phyloP scores from a whole-genome alignment of 2,329 filamentous ascomycete genomes.

The Sclerotinia trifoliorum region DNA sequence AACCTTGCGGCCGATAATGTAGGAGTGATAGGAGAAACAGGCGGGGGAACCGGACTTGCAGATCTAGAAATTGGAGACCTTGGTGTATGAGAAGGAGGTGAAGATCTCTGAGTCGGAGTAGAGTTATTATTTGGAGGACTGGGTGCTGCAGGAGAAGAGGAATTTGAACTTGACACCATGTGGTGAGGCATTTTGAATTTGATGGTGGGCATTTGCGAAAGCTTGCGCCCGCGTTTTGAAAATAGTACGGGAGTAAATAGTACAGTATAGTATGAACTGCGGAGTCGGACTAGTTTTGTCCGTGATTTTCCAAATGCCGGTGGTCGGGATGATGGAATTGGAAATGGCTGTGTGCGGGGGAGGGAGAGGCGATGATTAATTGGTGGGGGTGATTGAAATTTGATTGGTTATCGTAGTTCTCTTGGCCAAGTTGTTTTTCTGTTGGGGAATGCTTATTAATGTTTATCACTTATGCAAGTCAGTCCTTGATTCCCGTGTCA shows the following conservation, averaged over 20 bases:
- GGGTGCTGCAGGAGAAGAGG: neutral
- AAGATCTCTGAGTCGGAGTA: neutral
- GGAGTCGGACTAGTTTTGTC: slow-evolving; percentile 16
- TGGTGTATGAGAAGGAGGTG: neutral
- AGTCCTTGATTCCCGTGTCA: neutral
- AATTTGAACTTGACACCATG: slow-evolving; percentile 14
- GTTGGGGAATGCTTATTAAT: neutral
- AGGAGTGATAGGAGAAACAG: slow-evolving; percentile 39
- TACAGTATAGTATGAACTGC: neutral
- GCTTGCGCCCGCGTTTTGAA: neutral
- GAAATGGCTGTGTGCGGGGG: neutral
- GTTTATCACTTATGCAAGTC: neutral
- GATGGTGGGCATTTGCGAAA: slow-evolving; percentile 20
- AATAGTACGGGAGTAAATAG: neutral
- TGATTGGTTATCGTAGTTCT: neutral
- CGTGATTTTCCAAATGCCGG: slow-evolving; percentile 11
- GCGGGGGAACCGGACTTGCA: slow-evolving; percentile 35
- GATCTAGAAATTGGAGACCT: slow-evolving; percentile 23
- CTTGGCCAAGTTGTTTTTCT: neutral
- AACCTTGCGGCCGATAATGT: slow-evolving; percentile 31
- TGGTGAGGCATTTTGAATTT: slow-evolving; percentile 21
- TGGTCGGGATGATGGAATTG: slow-evolving; percentile 8
- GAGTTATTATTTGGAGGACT: neutral
- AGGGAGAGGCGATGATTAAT: neutral
- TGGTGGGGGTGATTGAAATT: neutral